phyloP scores from a whole-genome alignment of 2,329 filamentous ascomycete genomes.

The Raffaelea arxii region DNA sequence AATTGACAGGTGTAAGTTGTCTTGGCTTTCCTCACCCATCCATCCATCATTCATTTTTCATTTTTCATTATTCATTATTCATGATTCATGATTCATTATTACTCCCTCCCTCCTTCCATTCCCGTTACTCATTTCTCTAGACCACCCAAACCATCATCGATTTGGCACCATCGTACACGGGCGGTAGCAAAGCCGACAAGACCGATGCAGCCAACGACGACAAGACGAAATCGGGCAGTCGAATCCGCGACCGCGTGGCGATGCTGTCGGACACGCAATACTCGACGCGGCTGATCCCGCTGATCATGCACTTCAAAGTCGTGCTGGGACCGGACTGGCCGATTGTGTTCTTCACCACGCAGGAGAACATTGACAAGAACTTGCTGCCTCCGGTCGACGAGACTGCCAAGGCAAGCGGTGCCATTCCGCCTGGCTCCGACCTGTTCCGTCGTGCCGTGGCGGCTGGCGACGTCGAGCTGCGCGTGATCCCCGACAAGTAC shows the following conservation, averaged over 20 bases:
- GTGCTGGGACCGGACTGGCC: constrained; percentile 32
- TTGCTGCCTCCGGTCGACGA: too few species aligned
- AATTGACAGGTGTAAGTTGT: too few species aligned
- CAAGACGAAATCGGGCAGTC: background rate
- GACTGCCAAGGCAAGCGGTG: constrained; percentile 16
- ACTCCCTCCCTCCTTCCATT: background rate
- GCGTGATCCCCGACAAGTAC: constrained; percentile 24
- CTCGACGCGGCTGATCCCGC: constrained; percentile 27
- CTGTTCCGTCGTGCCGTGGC: constrained; percentile 27
- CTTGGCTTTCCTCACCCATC: too few species aligned
- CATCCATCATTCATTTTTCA: background rate
- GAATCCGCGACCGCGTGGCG: constrained; percentile 14
- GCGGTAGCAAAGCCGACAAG: too few species aligned
- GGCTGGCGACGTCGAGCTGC: constrained; percentile 24
- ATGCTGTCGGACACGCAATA: constrained; percentile 30
- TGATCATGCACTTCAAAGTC: constrained; percentile 22
- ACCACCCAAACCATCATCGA: too few species aligned
- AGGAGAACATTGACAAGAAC: too few species aligned
- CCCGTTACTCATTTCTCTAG: too few species aligned
- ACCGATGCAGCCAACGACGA: background rate
- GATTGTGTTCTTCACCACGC: constrained; percentile 31
- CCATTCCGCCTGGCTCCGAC: too few species aligned
- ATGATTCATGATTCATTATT: too few species aligned
- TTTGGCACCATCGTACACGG: too few species aligned
- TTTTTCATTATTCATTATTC: too few species aligned